These are phyloP conservation scores for Yarrowia sp. DNA, from an alignment of 805 yeast species.

Conservation along the genomic window DNA sequence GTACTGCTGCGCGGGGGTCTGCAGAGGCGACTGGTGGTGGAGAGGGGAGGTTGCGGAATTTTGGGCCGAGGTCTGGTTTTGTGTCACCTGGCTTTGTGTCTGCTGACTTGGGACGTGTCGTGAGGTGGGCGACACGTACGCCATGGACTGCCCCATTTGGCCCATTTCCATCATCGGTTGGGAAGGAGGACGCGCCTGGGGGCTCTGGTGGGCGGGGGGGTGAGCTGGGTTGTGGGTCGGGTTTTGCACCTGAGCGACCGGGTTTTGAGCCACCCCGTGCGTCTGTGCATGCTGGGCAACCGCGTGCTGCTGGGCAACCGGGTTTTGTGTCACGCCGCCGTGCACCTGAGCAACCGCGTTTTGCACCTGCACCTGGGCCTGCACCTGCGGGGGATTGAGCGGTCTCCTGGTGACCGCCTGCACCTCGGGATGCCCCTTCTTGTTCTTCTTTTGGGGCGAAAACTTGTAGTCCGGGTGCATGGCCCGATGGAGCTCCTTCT, in stretches of 20 bases:
- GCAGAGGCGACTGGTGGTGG: neutral
- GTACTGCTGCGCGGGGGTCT: too few relatives aligned
- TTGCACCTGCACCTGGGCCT: neutral
- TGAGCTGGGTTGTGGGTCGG: too few relatives aligned
- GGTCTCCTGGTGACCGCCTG: slow-evolving; percentile 26
- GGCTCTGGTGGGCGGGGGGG: too few relatives aligned
- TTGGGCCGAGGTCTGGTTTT: too few relatives aligned
- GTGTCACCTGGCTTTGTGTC: too few relatives aligned
- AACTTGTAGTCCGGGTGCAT: slow-evolving; percentile 57
- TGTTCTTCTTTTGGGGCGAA: slow-evolving; percentile 52
- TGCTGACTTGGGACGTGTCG: neutral
- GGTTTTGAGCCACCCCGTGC: too few relatives aligned
- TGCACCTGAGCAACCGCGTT: too few relatives aligned
- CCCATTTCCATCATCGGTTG: slow-evolving; percentile 28
- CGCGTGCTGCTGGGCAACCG: too few relatives aligned
- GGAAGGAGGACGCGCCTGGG: neutral
- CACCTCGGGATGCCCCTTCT: slow-evolving; percentile 17
- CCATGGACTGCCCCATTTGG: neutral
- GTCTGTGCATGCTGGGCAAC: too few relatives aligned
- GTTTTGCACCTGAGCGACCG: too few relatives aligned
- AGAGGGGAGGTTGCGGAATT: too few relatives aligned
- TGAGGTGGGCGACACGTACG: neutral
- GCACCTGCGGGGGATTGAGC: neutral
- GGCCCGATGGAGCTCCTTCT: slow-evolving; percentile 54
- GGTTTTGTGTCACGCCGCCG: neutral